Evolutionary conservation across 345 rosid species (phyloP).

Genomic region (Camelina laxa): DNA sequence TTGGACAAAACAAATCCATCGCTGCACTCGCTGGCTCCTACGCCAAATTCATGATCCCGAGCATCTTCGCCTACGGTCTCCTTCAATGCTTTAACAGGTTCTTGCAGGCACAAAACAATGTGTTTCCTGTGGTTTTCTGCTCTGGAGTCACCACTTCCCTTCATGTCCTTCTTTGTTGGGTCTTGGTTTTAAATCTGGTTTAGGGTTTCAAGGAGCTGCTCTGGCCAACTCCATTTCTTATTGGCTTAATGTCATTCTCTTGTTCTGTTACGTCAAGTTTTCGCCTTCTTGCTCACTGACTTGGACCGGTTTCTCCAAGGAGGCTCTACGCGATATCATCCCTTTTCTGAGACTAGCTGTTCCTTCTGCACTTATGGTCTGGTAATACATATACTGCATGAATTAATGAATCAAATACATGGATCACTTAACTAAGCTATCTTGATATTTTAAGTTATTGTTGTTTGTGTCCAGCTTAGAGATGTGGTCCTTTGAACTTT

Average conservation of each 20-base stretch:
- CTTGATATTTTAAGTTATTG: neutral
- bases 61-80: constrained; percentile 68
- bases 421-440: constrained; percentile 1
- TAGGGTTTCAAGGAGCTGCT: constrained; percentile 81
- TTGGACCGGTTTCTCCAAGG: constrained; percentile 81
- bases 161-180: constrained; percentile 69
- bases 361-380: constrained; percentile 87
- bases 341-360: constrained; percentile 63
- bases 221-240: constrained; percentile 66
- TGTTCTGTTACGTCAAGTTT: constrained; percentile 65
- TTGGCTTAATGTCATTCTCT: constrained; percentile 69
- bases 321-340: constrained; percentile 52
- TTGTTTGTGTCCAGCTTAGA: constrained; percentile 63
- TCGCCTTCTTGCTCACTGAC: constrained; percentile 67
- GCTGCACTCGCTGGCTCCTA: constrained; percentile 64
- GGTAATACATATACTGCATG: constrained; percentile 41
- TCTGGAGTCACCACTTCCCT: constrained; percentile 61
- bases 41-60: constrained; percentile 72
- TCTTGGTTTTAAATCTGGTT: constrained; percentile 62
- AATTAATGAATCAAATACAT: neutral
- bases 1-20: constrained; percentile 64
- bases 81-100: constrained; percentile 77
- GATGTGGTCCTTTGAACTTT: constrained; percentile 88
- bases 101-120: constrained; percentile 79
- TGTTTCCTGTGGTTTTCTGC: constrained; percentile 68